Base-by-base conservation (phyloP, 2,329 filamentous ascomycete genomes). In the Xylaria sp. region DNA sequence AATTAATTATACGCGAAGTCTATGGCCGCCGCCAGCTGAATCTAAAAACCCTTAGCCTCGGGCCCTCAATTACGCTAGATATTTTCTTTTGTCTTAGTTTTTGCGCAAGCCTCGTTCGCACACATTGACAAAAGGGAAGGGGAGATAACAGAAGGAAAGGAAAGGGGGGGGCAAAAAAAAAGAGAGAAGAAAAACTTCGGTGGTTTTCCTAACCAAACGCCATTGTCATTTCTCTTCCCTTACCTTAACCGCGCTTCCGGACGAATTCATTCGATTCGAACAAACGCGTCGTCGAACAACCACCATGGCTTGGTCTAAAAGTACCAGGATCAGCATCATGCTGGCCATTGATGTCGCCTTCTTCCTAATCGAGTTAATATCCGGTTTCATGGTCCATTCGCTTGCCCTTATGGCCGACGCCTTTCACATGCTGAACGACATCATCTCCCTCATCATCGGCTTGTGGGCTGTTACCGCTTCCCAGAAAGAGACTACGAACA, bases 391-490 rank as follows among this genome's bases (percentile, higher is more conserved):
- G 60, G 91, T 96, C 56, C 88, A 92, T 69, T 97, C 94, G 17
- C 83, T 99, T 64, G 94, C 94, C 37, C 83, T 99, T 54, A 92
- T 95, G 69, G 94, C 94, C 49, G 94, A 99, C 77, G 92, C 94
- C 56, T 99, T 99, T 74, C 94, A 99, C 76, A 99, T 99, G 94
- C 81, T 99, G 57, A 99, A 99, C 78, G 94, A 99, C 83, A 94
- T 99, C 65, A 88, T 99, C 57, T 97, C 94, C 1, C 79, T 99
- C 13, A 83, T 88, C 52, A 93, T 99, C 58, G 94, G 94, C 61
- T 75, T 97, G 39, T 99, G 94, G 93, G 94, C 94, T 48, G 94
- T 99, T 50, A 90, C 88, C 59, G 90, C 95, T 46, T 91, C 92
- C 21, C 90, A 90, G 71, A 86, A 90, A 67, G 90, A 87, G 62